Percentiles rank a stretch among this genome's conserved stretches.
Evolutionary conservation across 83 land plant genomes (phyloP).

Genomic region (Diphasiastrum complanatum): DNA sequence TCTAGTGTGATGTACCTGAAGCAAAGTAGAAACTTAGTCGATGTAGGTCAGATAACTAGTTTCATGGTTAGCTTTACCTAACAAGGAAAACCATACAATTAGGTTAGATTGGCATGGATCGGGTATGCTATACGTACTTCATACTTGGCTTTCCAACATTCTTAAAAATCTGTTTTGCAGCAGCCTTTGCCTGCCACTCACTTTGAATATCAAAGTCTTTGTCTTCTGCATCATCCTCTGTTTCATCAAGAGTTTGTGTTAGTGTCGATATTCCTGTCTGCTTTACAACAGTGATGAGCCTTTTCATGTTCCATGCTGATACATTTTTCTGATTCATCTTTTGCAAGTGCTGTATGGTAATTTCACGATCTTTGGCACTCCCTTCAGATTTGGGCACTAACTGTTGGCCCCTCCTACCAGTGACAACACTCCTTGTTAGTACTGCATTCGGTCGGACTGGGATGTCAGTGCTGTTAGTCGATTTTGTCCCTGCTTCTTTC

Average conservation of each 20-base stretch:
- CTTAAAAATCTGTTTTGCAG: constrained; percentile 45
- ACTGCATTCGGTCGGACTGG: constrained; percentile 17
- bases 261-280: constrained; percentile 50
- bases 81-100: constrained; percentile 13
- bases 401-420: constrained; percentile 13
- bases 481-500: constrained; percentile 51
- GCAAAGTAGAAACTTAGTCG: constrained; percentile 36
- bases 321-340: constrained; percentile 68
- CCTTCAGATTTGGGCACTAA: background rate
- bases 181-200: constrained; percentile 62
- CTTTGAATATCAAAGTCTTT: constrained; percentile 39
- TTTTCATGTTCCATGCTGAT: constrained; percentile 91
- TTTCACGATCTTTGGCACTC: constrained; percentile 18
- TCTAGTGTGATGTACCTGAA: constrained; percentile 45
- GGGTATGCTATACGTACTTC: constrained; percentile 29
- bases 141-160: constrained; percentile 50
- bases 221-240: constrained; percentile 11
- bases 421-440: constrained; percentile 9
- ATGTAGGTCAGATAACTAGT: constrained; percentile 37
- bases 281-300: constrained; percentile 60
- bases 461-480: background rate
- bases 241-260: constrained; percentile 37
- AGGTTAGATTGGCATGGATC: background rate
- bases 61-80: no score
- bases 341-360: constrained; percentile 51